Evolutionary conservation across 441 rosid species (phyloP).

Genomic region (Corymbia calophylla): DNA sequence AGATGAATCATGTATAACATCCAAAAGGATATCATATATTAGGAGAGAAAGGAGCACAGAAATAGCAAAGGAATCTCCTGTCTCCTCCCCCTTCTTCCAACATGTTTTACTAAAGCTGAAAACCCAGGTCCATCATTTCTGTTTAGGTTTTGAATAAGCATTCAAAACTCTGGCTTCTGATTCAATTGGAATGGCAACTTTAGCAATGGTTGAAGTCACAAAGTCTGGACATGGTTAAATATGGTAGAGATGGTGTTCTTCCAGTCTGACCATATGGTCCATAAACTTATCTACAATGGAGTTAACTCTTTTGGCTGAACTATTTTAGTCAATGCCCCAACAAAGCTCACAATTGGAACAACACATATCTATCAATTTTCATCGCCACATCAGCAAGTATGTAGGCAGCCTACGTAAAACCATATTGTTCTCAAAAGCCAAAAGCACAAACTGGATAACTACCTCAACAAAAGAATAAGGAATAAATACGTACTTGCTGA

Average conservation of each 20-base stretch:
- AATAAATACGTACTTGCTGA: slow-evolving; percentile 65
- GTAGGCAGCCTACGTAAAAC: background rate
- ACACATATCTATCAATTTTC: background rate
- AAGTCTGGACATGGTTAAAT: background rate
- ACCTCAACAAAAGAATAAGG: background rate
- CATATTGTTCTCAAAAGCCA: background rate
- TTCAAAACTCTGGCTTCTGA: background rate
- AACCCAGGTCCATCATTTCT: background rate
- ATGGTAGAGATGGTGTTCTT: background rate
- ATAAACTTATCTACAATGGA: background rate
- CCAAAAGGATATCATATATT: background rate
- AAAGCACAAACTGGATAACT: background rate
- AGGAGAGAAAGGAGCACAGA: background rate
- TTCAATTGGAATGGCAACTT: background rate
- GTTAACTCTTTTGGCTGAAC: background rate
- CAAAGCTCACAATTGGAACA: background rate
- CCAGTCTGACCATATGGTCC: background rate
- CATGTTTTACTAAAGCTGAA: background rate
- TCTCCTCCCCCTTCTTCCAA: background rate
- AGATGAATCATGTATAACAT: background rate
- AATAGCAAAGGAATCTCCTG: background rate
- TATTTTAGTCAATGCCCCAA: background rate
- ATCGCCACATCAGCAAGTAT: background rate
- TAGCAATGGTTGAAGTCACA: background rate
- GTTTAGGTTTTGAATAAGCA: background rate